These are phyloP conservation scores for Colletotrichum gloeosporioides DNA, from an alignment of 2,329 filamentous ascomycete species.

Conservation along the genomic window DNA sequence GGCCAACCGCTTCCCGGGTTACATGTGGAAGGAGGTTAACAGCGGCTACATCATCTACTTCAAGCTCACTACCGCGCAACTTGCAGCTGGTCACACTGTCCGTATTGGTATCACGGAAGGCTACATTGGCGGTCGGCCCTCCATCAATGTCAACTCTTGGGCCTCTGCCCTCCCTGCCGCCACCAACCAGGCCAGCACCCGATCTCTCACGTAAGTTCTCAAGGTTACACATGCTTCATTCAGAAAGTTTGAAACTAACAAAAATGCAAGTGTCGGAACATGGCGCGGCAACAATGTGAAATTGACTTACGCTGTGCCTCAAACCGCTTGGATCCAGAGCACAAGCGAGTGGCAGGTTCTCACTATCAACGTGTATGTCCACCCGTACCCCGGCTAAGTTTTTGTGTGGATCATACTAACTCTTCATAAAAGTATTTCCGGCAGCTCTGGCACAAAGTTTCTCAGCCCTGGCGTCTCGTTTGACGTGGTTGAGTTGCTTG, in stretches of 20 bases:
- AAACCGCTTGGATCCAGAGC: constrained; percentile 30
- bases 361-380: constrained; percentile 29
- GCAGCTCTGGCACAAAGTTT: constrained; percentile 29
- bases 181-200: constrained; percentile 32
- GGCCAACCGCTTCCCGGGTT: constrained; percentile 40
- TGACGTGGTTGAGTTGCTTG: constrained; percentile 31
- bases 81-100: constrained; percentile 28
- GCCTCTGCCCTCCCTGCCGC: constrained; percentile 28
- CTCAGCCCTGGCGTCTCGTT: constrained; percentile 34
- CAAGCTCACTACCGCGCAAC: constrained; percentile 32
- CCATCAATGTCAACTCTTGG: constrained; percentile 35
- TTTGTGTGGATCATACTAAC: neutral
- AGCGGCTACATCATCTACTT: constrained; percentile 47
- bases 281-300: constrained; percentile 35
- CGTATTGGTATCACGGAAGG: constrained; percentile 36
- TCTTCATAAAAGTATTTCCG: constrained; percentile 14
- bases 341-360: constrained; percentile 32
- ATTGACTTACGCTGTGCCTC: constrained; percentile 31
- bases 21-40: constrained; percentile 47
- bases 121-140: constrained; percentile 34
- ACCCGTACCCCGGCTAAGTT: neutral
- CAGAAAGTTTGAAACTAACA: neutral
- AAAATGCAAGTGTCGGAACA: constrained; percentile 27
- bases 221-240: neutral
- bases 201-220: constrained; percentile 29